phyloP scores from a whole-genome alignment of 768 basidiomycete genomes.

The Lepiota venenata region DNA sequence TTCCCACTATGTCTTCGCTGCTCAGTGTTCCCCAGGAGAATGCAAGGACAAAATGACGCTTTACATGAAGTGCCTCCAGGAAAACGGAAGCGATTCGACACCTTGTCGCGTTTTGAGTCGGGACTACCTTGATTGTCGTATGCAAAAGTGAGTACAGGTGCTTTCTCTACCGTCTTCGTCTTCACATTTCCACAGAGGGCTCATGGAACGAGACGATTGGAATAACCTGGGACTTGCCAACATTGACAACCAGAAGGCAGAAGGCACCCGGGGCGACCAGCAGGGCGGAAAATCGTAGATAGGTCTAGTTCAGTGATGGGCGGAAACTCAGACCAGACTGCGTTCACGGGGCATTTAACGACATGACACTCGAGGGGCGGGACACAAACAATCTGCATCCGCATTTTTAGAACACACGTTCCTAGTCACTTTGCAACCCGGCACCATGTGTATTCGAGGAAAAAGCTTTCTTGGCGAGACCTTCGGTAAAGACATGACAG shows the following conservation, averaged over 20 bases:
- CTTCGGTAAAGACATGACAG: not conserved
- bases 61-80: constrained; percentile 78
- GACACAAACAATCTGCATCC: no score
- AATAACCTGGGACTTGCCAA: constrained; percentile 75
- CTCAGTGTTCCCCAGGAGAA: constrained; percentile 54
- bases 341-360: no score
- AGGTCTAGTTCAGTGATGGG: no score
- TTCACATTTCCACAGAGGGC: constrained; percentile 46
- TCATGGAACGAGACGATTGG: constrained; percentile 89
- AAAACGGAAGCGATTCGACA: constrained; percentile 68
- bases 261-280: constrained; percentile 5
- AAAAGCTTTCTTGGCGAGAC: not conserved
- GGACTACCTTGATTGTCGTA: constrained; percentile 83
- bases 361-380: no score
- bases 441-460: not conserved
- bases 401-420: no score
- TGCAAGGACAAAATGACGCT: constrained; percentile 80
- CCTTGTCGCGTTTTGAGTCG: constrained; percentile 72
- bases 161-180: not conserved
- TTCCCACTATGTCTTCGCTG: not conserved
- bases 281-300: not conserved
- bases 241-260: constrained; percentile 31
- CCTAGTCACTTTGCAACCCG: not conserved
- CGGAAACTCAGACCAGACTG: no score
- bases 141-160: constrained; percentile 64